These are phyloP conservation scores for Suillus placidus DNA, from an alignment of 768 basidiomycete genomes.

Conservation along the genomic window DNA sequence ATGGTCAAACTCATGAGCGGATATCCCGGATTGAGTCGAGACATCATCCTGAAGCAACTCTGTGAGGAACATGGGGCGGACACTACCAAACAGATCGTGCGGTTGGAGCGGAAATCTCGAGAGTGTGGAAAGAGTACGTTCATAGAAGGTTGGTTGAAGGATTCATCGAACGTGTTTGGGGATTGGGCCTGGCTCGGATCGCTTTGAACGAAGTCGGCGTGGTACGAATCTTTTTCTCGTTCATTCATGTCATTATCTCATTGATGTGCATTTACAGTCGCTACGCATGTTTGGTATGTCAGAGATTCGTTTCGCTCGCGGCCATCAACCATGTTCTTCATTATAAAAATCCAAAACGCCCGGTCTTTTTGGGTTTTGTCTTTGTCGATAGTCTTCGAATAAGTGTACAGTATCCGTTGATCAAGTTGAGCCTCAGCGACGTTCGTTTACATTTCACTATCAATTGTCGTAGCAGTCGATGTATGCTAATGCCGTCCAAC, in stretches of 20 bases:
- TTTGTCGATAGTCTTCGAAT: neutral
- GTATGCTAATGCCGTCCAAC: neutral
- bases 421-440: neutral
- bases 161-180: neutral
- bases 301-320: neutral
- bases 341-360: neutral
- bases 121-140: neutral
- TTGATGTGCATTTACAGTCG: neutral
- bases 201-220: neutral
- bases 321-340: neutral
- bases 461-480: neutral
- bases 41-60: conserved; percentile 3
- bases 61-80: neutral
- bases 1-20: conserved; percentile 22
- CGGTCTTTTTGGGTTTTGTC: neutral
- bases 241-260: neutral
- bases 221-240: neutral
- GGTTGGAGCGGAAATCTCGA: neutral
- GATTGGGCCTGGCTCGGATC: neutral
- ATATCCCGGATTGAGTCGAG: conserved; percentile 20
- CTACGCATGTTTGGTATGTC: neutral
- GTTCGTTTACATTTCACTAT: neutral
- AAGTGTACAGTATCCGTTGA: neutral
- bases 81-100: neutral
- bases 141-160: neutral